Conservation (phyloP, 148 eudicot genomes). For the Tetragonia tetragonoides region DNA sequence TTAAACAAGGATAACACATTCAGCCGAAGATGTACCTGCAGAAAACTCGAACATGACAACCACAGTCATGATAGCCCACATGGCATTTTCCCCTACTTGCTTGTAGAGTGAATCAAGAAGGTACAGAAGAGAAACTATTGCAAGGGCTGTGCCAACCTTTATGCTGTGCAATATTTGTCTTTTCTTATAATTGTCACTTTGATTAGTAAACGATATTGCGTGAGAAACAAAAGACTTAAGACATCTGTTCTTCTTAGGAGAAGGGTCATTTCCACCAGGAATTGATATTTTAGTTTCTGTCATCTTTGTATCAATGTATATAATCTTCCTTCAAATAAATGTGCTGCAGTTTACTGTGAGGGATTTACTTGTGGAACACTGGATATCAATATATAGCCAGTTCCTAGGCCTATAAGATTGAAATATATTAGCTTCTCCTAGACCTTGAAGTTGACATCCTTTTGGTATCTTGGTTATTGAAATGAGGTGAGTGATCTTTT, state of each 20-base stretch:
- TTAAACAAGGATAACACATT: not conserved
- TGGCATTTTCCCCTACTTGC: slow-evolving; percentile 60
- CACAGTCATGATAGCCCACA: slow-evolving; percentile 82
- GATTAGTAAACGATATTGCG: not conserved
- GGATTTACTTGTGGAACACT: not conserved
- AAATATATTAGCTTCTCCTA: not conserved
- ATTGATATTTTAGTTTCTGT: not conserved
- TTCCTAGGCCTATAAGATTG: not conserved
- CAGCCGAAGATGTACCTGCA: slow-evolving; percentile 42
- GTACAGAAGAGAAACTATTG: slow-evolving; percentile 56
- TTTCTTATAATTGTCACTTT: slow-evolving; percentile 21
- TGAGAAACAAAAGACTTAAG: slow-evolving; percentile 1
- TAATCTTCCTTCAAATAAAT: not conserved
- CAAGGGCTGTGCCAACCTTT: slow-evolving; percentile 60
- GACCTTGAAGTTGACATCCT: not conserved
- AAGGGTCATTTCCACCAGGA: not conserved
- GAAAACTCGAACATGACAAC: slow-evolving; percentile 58
- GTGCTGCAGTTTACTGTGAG: not conserved
- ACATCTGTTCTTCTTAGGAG: not conserved
- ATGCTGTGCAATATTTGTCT: slow-evolving; percentile 47
- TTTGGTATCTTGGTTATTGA: not conserved
- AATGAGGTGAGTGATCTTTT: no score
- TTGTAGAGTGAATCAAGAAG: slow-evolving; percentile 53
- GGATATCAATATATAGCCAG: not conserved
- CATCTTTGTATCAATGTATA: not conserved